Conservation (phyloP, 169 alveolate species). For the Plasmodium chabaudi region DNA sequence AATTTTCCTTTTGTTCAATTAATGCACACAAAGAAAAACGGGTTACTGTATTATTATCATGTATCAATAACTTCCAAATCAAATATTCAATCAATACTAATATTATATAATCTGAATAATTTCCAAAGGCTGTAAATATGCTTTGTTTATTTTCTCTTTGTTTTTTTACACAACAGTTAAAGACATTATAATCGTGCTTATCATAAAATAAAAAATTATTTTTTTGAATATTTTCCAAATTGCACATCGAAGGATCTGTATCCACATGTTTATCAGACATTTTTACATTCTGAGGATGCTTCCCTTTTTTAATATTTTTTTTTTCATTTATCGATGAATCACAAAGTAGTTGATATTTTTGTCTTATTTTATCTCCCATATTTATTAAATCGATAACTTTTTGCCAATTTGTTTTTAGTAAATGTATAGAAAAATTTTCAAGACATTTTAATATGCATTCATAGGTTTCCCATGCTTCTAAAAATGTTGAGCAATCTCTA, state of each 20-base stretch:
- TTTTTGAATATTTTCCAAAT: too few relatives aligned
- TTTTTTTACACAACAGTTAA: constrained; percentile 7
- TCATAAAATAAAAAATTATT: background rate
- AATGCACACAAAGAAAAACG: constrained; percentile 41
- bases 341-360: background rate
- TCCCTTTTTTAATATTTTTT: too few relatives aligned
- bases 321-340: too few relatives aligned
- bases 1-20: background rate
- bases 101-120: constrained; percentile 17
- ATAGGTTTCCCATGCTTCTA: constrained; percentile 42
- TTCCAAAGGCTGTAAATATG: background rate
- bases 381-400: constrained; percentile 42
- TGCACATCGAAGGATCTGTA: too few relatives aligned
- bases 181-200: constrained; percentile 14
- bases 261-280: background rate
- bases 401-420: constrained; percentile 77
- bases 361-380: constrained; percentile 3
- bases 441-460: constrained; percentile 72
- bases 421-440: constrained; percentile 78
- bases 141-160: background rate
- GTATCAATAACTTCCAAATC: constrained; percentile 29
- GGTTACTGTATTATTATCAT: constrained; percentile 35
- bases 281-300: too few relatives aligned
- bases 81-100: constrained; percentile 17
- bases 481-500: background rate